Percentiles rank a stretch among this genome's conserved stretches.
Evolutionary conservation across 441 rosid genomes (phyloP).

Genomic region (Breynia disticha): DNA sequence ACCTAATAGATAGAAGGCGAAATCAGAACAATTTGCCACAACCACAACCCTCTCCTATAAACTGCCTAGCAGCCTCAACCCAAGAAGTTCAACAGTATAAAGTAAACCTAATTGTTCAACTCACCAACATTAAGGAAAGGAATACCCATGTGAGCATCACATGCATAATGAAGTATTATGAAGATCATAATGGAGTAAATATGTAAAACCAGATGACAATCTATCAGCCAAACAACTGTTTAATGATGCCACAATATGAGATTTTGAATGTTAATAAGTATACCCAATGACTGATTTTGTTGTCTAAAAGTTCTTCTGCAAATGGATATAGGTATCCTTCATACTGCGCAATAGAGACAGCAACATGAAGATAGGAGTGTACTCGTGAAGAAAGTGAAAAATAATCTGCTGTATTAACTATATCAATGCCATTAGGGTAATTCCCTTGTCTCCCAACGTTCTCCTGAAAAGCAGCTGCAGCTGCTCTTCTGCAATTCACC

Average conservation of each 20-base stretch:
- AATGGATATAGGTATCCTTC: conserved; percentile 82
- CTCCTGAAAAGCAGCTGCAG: conserved; percentile 98
- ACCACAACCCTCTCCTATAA: neutral
- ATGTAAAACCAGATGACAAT: neutral
- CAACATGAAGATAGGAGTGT: conserved; percentile 77
- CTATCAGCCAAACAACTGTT: neutral
- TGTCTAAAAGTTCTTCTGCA: conserved; percentile 71
- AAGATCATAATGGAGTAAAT: neutral
- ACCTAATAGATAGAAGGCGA: too few species aligned
- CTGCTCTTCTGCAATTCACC: conserved; percentile 99
- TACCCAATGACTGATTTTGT: conserved; percentile 97
- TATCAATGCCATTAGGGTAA: conserved; percentile 94
- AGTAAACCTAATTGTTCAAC: neutral
- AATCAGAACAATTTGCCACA: neutral
- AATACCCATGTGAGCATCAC: neutral
- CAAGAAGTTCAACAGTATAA: neutral
- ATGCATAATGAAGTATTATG: too few species aligned
- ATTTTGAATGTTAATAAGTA: conserved; percentile 15
- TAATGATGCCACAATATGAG: neutral
- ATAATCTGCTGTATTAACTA: conserved; percentile 87
- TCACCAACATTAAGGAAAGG: neutral
- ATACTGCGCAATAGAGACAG: conserved; percentile 63
- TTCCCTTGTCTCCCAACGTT: conserved; percentile 98
- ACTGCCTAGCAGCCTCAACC: neutral
- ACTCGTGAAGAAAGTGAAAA: conserved; percentile 89